Percentiles rank a stretch among this genome's conserved stretches.
Conservation (phyloP, 257 asterid genomes). For the Handroanthus guayacan region DNA sequence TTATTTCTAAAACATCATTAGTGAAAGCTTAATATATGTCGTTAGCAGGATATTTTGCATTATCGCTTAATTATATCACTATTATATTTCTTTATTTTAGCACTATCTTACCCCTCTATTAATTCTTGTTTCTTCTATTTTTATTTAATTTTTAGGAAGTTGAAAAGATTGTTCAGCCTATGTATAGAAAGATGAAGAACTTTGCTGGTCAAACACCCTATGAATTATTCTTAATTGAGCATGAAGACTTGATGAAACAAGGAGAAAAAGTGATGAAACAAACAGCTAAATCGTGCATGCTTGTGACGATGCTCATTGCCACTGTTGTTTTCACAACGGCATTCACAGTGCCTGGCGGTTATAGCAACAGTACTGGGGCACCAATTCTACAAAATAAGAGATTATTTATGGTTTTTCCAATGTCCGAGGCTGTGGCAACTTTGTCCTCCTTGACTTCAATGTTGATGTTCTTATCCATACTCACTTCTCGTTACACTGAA, state of each 20-base stretch:
- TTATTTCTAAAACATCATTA: too few relatives aligned
- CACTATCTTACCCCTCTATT: too few relatives aligned
- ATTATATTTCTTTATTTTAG: too few relatives aligned
- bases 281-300: conserved; percentile 40
- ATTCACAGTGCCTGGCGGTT: conserved; percentile 43
- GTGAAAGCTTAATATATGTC: too few relatives aligned
- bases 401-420: conserved; percentile 23
- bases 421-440: conserved; percentile 39
- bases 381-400: conserved; percentile 16
- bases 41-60: too few relatives aligned
- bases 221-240: conserved; percentile 28
- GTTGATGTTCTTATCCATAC: conserved; percentile 44
- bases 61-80: too few relatives aligned
- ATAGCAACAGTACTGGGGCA: conserved; percentile 14
- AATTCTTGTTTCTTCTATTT: too few relatives aligned
- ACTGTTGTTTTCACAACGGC: conserved; percentile 39
- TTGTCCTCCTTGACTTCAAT: conserved; percentile 33
- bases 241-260: conserved; percentile 33
- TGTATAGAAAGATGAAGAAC: conserved; percentile 21
- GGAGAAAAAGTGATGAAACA: conserved; percentile 44
- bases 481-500: conserved; percentile 46
- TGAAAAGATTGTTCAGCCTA: conserved; percentile 33
- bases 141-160: conserved; percentile 31
- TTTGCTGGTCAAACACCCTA: conserved; percentile 24
- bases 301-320: conserved; percentile 36